Conservation (phyloP, 331 rosid genomes). For the Prunus yedoensis region DNA sequence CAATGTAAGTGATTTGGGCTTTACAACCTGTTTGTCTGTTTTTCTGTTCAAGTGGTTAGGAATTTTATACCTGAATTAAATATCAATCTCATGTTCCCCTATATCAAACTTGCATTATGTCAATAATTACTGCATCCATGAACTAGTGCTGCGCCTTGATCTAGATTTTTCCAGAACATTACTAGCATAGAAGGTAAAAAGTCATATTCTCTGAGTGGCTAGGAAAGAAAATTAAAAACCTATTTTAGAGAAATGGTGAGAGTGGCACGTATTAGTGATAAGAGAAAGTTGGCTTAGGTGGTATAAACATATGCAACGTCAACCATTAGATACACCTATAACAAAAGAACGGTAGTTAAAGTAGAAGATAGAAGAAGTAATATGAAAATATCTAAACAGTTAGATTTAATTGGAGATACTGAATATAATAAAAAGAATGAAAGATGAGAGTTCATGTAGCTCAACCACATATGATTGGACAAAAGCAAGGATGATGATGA, state of each 20-base stretch:
- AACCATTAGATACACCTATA: neutral
- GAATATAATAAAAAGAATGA: neutral
- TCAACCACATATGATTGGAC: too few relatives aligned
- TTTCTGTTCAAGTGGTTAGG: slow-evolving; percentile 4
- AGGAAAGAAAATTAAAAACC: neutral
- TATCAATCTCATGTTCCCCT: neutral
- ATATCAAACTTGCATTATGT: neutral
- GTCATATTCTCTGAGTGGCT: neutral
- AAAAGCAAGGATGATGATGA: too few relatives aligned
- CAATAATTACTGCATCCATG: neutral
- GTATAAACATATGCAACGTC: neutral
- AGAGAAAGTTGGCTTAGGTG: neutral
- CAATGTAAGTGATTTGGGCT: slow-evolving; percentile 55
- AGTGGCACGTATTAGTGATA: neutral
- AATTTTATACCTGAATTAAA: neutral
- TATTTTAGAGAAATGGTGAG: neutral
- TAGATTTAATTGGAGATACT: neutral
- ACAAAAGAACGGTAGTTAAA: neutral
- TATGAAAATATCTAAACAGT: neutral
- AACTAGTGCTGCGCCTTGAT: neutral
- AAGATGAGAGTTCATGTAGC: neutral
- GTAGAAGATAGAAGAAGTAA: neutral
- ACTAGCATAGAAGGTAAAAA: neutral
- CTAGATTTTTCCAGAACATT: neutral
- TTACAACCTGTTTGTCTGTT: slow-evolving; percentile 25